phyloP scores from a whole-genome alignment of 208 protist genomes.

The Acanthamoeba quina region DNA sequence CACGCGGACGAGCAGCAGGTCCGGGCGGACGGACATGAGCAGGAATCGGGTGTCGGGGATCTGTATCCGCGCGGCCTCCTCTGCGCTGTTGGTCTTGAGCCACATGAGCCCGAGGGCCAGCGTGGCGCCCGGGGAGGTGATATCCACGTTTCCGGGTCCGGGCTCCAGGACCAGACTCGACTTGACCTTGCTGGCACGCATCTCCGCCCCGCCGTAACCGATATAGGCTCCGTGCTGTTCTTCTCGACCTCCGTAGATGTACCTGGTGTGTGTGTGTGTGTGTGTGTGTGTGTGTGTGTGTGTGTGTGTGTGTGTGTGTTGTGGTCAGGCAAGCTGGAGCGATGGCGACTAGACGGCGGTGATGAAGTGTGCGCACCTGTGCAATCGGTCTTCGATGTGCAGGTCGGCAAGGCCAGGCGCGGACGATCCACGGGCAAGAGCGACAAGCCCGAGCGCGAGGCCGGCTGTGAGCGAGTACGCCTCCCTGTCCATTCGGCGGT shows the following conservation, averaged over 20 bases:
- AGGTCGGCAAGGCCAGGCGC: constrained; percentile 82
- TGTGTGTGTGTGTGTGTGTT: neutral
- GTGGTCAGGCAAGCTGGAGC: neutral
- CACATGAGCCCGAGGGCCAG: constrained; percentile 89
- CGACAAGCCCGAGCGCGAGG: constrained; percentile 85
- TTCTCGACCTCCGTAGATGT: constrained; percentile 13
- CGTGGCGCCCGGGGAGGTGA: constrained; percentile 89
- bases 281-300: neutral
- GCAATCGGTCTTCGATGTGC: constrained; percentile 82
- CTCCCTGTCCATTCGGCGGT: constrained; percentile 76
- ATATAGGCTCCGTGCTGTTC: neutral
- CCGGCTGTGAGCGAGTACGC: constrained; percentile 85
- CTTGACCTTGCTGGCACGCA: constrained; percentile 9
- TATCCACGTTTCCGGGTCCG: constrained; percentile 86
- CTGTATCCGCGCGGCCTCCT: constrained; percentile 83
- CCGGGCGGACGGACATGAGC: constrained; percentile 88
- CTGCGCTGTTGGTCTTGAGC: constrained; percentile 86
- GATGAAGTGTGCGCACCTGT: constrained; percentile 1
- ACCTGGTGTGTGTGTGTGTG: constrained; percentile 1
- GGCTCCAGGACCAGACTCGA: constrained; percentile 83
- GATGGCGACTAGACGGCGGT: neutral
- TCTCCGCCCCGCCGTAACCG: neutral
- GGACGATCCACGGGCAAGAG: constrained; percentile 79
- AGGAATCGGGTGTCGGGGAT: constrained; percentile 87
- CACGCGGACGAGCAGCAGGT: constrained; percentile 87